phyloP scores from a whole-genome alignment of 1,284 basidiomycete species.

The Cutaneotrichosporon sp. region DNA sequence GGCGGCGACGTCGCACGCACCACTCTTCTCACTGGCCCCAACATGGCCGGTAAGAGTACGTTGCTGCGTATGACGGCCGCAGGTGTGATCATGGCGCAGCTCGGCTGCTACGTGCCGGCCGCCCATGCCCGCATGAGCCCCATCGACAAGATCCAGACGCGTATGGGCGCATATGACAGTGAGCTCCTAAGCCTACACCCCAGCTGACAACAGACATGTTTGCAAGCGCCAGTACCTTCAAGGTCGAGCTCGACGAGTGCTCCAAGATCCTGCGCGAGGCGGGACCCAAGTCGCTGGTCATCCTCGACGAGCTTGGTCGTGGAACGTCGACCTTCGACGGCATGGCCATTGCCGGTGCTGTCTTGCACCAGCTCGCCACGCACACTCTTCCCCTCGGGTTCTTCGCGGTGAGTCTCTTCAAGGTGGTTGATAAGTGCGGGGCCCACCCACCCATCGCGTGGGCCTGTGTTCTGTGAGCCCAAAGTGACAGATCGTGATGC shows the following conservation, averaged over 20 bases:
- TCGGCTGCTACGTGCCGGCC: slow-evolving; percentile 98
- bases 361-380: slow-evolving; percentile 86
- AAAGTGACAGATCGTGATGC: no score
- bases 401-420: slow-evolving; percentile 57
- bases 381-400: slow-evolving; percentile 76
- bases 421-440: no score
- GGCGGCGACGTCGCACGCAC: slow-evolving; percentile 71
- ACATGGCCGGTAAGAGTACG: slow-evolving; percentile 74
- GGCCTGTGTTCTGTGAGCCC: no score
- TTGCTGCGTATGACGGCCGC: slow-evolving; percentile 94
- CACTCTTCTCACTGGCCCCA: slow-evolving; percentile 90
- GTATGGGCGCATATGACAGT: slow-evolving; percentile 97
- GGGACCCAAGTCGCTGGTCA: slow-evolving; percentile 86
- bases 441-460: no score
- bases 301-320: slow-evolving; percentile 91
- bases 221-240: slow-evolving; percentile 90
- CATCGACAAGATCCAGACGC: slow-evolving; percentile 89
- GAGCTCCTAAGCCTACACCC: slow-evolving; percentile 13
- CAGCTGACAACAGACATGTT: slow-evolving; percentile 68
- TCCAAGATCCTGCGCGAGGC: slow-evolving; percentile 89
- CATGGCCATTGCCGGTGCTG: slow-evolving; percentile 94
- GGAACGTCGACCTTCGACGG: slow-evolving; percentile 69
- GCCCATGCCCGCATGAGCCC: slow-evolving; percentile 77
- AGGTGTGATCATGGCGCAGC: slow-evolving; percentile 92
- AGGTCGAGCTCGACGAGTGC: slow-evolving; percentile 93